A percentile compares a stretch with the other conserved stretches of the same genome.
Conservation (phyloP, 306 rosid species). For the Sicyos edulis region DNA sequence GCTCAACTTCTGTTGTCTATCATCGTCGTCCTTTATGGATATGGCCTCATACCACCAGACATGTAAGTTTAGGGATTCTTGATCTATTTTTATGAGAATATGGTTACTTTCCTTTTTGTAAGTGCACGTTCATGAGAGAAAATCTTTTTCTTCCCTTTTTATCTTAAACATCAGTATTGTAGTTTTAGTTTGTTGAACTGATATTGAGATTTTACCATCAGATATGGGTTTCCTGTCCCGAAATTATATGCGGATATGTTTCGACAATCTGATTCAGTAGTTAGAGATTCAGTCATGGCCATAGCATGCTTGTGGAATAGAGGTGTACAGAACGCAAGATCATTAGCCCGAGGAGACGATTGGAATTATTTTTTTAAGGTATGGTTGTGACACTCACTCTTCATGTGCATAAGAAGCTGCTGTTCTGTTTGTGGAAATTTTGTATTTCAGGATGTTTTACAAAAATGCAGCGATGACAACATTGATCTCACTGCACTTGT, state of each 20-base stretch:
- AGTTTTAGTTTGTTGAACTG: constrained; percentile 21
- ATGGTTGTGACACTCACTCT: constrained; percentile 1
- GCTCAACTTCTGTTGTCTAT: constrained; percentile 53
- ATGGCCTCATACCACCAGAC: constrained; percentile 47
- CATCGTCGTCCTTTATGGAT: constrained; percentile 44
- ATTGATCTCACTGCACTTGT: constrained; percentile 1
- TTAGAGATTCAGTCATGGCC: constrained; percentile 39
- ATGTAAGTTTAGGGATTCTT: constrained; percentile 35
- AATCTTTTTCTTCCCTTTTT: neutral
- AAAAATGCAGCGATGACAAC: neutral
- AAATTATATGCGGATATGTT: constrained; percentile 41
- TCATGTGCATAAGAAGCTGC: neutral
- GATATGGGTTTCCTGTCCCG: constrained; percentile 42
- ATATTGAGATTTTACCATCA: constrained; percentile 31
- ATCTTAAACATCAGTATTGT: constrained; percentile 2
- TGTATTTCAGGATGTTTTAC: constrained; percentile 6
- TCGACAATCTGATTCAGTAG: constrained; percentile 39
- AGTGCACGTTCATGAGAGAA: neutral
- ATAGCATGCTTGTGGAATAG: constrained; percentile 55
- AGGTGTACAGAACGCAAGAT: constrained; percentile 34
- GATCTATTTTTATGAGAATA: neutral
- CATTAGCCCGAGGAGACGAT: constrained; percentile 57
- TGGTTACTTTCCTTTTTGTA: neutral
- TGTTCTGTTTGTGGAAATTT: neutral
- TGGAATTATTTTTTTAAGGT: constrained; percentile 75